Percentiles rank a stretch among this genome's conserved stretches.
Evolutionary conservation across 2,329 filamentous ascomycete species (phyloP).

Genomic region (Daldinia eschscholtzii): DNA sequence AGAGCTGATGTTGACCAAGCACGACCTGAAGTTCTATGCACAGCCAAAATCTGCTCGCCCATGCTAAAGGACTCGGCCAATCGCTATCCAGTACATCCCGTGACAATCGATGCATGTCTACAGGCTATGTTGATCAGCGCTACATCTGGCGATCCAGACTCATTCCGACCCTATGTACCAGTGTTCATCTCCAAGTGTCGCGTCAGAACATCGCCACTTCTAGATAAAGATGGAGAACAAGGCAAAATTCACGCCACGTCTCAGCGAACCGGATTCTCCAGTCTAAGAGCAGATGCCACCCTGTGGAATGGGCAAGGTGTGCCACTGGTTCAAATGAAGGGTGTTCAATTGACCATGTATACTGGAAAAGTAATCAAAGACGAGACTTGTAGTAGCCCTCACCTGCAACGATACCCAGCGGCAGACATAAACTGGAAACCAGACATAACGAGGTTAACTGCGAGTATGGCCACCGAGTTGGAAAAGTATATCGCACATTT

Average conservation of each 20-base stretch:
- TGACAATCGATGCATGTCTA: slow-evolving; percentile 40
- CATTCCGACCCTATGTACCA: slow-evolving; percentile 28
- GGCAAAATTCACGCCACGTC: slow-evolving; percentile 22
- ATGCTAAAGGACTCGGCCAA: slow-evolving; percentile 8
- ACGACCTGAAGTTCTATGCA: background rate
- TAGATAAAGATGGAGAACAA: background rate
- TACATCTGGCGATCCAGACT: slow-evolving; percentile 14
- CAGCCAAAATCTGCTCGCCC: background rate
- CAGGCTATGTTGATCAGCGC: slow-evolving; percentile 33
- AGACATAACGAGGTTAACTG: background rate
- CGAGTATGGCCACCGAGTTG: background rate
- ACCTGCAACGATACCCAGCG: background rate
- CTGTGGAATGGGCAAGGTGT: background rate
- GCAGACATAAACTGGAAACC: background rate
- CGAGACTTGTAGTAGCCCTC: background rate
- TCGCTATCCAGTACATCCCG: slow-evolving; percentile 31
- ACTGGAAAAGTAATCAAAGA: slow-evolving; percentile 1
- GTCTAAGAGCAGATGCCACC: slow-evolving; percentile 15
- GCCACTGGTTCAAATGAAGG: background rate
- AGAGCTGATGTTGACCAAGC: background rate
- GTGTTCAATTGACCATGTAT: background rate
- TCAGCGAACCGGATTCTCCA: slow-evolving; percentile 25
- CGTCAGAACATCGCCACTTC: slow-evolving; percentile 8
- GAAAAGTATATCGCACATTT: background rate
- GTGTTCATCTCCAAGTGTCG: slow-evolving; percentile 33